Conservation (phyloP, 2,329 filamentous ascomycete genomes). For the Colletotrichum coccodes region DNA sequence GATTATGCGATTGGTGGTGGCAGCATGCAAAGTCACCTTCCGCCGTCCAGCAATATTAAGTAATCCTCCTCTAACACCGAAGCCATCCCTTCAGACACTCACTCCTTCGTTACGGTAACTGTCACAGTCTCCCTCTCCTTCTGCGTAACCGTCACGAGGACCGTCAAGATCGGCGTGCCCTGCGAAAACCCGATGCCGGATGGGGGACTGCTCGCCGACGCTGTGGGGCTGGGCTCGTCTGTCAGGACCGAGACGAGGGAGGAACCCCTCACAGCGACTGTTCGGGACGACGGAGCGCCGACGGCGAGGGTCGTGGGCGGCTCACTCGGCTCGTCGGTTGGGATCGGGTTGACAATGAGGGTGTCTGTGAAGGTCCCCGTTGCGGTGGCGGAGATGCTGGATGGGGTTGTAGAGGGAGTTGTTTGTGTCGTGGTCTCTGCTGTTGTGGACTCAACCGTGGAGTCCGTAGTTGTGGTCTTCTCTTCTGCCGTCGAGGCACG, state of each 20-base stretch:
- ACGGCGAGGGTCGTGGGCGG: background rate
- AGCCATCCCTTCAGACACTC: background rate
- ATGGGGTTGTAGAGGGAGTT: background rate
- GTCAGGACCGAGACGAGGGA: no score
- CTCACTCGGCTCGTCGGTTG: constrained; percentile 12
- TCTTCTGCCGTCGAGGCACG: constrained; percentile 6
- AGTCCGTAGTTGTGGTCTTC: background rate
- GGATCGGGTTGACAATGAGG: constrained; percentile 22
- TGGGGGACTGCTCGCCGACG: background rate
- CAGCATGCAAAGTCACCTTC: background rate
- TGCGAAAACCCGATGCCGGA: background rate
- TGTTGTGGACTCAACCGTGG: background rate
- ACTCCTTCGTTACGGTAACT: constrained; percentile 33
- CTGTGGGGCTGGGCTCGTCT: background rate
- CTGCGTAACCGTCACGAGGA: constrained; percentile 49
- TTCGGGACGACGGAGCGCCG: background rate
- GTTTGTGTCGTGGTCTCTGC: background rate
- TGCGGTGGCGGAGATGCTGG: background rate
- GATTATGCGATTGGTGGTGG: background rate
- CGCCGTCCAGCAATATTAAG: background rate
- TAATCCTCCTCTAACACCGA: background rate
- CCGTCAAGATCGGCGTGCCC: constrained; percentile 38
- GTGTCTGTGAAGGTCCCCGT: constrained; percentile 22
- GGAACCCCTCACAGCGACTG: no score
- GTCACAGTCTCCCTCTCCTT: constrained; percentile 33